Base-by-base conservation (phyloP, 352 stramenopile genomes). In the Phytophthora rubi region DNA sequence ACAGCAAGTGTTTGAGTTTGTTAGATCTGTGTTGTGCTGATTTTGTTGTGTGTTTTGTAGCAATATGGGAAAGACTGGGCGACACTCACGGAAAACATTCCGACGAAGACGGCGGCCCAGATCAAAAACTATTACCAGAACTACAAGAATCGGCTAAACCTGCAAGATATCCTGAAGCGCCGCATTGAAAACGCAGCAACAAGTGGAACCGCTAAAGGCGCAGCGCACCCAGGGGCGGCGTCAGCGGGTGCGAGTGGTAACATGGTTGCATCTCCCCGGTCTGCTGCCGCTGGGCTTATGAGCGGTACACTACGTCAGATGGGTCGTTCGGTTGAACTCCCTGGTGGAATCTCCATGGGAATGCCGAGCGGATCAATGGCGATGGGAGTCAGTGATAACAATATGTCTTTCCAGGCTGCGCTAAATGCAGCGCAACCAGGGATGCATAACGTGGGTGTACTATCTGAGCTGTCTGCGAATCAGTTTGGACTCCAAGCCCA, bases 61-160 rank as follows among this genome's bases (percentile, higher is more conserved):
- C 85, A 93, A 79, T 81, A 91, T 55, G 91, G 91, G 26, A 97
- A 97, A 61, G 89, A 97, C 62, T 97, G 92, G 92, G 56, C 86
- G 9, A 92, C 85, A 33, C 79, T 97, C 6, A 94, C 89, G 2
- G 82, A 95, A 39, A 94, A 80, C 52, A 97, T 97, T 53, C 90
- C 89, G 13, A 94, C 88, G 28, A 97, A 97, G 68, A 97, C 92
- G 0, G 83, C 89, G 16, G 88, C 88, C 3, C 91, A 97, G 65
- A 96, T 97, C 70, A 97, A 97, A 67, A 97, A 97, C 48, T 97
- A 97, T 73, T 97, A 97, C 62, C 92, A 97, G 70, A 97, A 97
- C 62, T 97, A 97, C 77, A 97, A 97, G 82, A 96, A 97, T 47
- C 77, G 90, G 4, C 75, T 97, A 12, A 93, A 93, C 23, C 59